A percentile compares a stretch with the other conserved stretches of the same genome.
Conservation (phyloP, 129 eudicot species). For the Apium graveolens region DNA sequence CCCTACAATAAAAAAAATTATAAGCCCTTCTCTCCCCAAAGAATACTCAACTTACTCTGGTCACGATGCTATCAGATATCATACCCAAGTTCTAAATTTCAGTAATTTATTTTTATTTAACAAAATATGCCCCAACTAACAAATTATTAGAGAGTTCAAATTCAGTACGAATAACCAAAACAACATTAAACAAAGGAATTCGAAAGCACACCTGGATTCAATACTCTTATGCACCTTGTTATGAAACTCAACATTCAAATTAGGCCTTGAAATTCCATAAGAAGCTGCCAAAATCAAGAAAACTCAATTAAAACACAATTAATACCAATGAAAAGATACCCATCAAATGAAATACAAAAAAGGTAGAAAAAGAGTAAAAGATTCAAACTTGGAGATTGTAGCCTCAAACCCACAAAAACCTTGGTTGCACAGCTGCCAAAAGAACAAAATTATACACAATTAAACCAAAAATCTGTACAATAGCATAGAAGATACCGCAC, state of each 20-base stretch:
- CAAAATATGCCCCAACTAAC: not conserved
- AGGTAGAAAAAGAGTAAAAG: too few species aligned
- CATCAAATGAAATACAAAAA: too few species aligned
- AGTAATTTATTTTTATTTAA: not conserved
- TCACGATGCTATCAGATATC: not conserved
- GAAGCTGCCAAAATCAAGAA: too few species aligned
- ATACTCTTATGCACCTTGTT: constrained; percentile 51
- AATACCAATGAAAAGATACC: too few species aligned
- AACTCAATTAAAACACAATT: too few species aligned
- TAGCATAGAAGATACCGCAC: not conserved
- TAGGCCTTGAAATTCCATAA: too few species aligned
- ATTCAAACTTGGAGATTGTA: constrained; percentile 52
- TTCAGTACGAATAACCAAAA: too few species aligned
- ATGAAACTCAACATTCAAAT: too few species aligned
- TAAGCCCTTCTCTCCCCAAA: not conserved
- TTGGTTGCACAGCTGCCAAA: constrained; percentile 49
- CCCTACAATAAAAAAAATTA: constrained; percentile 29
- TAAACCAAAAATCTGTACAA: not conserved
- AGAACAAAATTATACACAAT: not conserved
- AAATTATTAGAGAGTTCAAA: too few species aligned
- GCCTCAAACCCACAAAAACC: constrained; percentile 60
- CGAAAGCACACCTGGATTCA: constrained; percentile 37
- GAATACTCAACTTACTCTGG: not conserved
- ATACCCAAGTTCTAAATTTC: not conserved
- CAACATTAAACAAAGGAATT: not conserved